These are phyloP conservation scores for Rhizomucor pusillus DNA, from an alignment of 371 early-diverging fungal genomes.

Conservation along the genomic window DNA sequence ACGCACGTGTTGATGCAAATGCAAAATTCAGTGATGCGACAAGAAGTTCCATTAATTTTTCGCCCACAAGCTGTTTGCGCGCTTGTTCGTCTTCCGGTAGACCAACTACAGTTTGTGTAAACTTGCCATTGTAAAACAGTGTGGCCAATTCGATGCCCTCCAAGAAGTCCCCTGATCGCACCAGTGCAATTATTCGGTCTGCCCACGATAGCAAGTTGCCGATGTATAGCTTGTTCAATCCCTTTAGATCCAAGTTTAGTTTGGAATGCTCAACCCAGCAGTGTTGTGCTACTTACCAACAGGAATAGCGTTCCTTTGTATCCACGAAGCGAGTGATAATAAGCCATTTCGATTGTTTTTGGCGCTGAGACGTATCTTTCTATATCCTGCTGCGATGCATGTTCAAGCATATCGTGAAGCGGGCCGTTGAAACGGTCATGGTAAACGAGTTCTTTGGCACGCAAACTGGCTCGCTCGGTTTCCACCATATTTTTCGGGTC, in stretches of 20 bases:
- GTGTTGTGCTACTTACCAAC: too few relatives aligned
- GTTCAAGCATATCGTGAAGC: conserved; percentile 25
- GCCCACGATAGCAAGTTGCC: conserved; percentile 75
- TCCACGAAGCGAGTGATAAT: conserved; percentile 62
- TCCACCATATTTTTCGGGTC: conserved; percentile 63
- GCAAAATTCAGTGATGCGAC: conserved; percentile 66
- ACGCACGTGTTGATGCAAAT: conserved; percentile 51
- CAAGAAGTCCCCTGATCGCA: conserved; percentile 69
- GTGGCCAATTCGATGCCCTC: conserved; percentile 71
- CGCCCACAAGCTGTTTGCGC: conserved; percentile 60
- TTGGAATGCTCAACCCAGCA: too few relatives aligned
- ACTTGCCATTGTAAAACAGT: conserved; percentile 62
- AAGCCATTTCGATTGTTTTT: conserved; percentile 62
- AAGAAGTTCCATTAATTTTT: conserved; percentile 66
- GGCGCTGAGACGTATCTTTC: conserved; percentile 4
- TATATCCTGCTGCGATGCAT: conserved; percentile 2
- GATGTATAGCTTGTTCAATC: conserved; percentile 59
- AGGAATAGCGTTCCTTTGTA: conserved; percentile 53
- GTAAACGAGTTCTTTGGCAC: conserved; percentile 56
- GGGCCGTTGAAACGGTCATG: conserved; percentile 64
- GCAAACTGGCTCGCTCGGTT: conserved; percentile 60
- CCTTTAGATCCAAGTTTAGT: too few relatives aligned
- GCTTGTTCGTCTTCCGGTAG: conserved; percentile 64
- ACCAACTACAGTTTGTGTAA: conserved; percentile 64
- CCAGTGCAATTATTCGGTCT: conserved; percentile 70